Conservation (phyloP, 1,139 yeast species). For the Yamadazyma oceani region DNA sequence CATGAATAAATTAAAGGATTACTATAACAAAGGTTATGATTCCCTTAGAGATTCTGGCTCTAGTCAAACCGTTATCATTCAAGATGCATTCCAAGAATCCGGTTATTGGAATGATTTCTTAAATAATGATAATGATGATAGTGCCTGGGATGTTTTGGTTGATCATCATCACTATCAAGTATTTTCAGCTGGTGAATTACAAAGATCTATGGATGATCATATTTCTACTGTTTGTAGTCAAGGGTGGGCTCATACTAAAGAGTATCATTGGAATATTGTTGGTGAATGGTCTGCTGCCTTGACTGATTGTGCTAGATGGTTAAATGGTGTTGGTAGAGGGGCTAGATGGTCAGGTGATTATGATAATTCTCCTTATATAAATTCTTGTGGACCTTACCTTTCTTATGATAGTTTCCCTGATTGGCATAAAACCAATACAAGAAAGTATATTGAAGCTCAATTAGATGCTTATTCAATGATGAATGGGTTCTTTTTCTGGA, state of each 20-base stretch:
- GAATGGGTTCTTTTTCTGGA: constrained; percentile 90
- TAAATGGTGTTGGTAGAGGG: constrained; percentile 88
- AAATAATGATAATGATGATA: constrained; percentile 29
- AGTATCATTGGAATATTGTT: constrained; percentile 70
- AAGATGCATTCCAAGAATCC: constrained; percentile 69
- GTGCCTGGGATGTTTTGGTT: constrained; percentile 64
- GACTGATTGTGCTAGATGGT: constrained; percentile 90
- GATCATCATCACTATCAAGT: constrained; percentile 96
- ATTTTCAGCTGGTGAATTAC: constrained; percentile 63
- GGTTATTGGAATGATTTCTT: constrained; percentile 63
- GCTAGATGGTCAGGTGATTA: constrained; percentile 80
- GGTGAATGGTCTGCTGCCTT: constrained; percentile 97
- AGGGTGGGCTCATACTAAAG: constrained; percentile 53
- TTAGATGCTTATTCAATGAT: constrained; percentile 74
- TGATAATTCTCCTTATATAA: constrained; percentile 51
- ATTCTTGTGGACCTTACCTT: constrained; percentile 62
- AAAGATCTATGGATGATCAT: constrained; percentile 59
- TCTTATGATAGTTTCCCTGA: constrained; percentile 62
- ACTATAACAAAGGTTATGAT: constrained; percentile 56
- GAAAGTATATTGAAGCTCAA: constrained; percentile 85
- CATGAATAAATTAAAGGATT: constrained; percentile 57
- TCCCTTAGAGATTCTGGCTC: constrained; percentile 49
- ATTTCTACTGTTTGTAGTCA: constrained; percentile 60
- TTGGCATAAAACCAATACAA: constrained; percentile 54
- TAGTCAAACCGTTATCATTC: constrained; percentile 56